These are phyloP conservation scores for Boechera retrofracta DNA, from an alignment of 345 rosid species.

Conservation along the genomic window DNA sequence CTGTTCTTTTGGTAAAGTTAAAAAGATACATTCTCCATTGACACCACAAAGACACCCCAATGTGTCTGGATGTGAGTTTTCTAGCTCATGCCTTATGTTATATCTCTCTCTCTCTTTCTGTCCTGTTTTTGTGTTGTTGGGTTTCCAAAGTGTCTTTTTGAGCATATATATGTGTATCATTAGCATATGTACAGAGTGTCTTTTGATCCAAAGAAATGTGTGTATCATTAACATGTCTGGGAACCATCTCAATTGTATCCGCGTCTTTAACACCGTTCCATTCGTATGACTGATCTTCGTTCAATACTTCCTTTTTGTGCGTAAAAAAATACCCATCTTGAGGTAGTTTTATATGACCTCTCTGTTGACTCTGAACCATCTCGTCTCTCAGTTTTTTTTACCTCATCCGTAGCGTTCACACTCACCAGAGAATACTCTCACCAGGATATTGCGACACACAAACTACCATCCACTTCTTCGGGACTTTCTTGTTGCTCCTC, in stretches of 20 bases:
- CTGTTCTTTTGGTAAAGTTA: too few relatives aligned
- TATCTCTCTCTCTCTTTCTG: too few relatives aligned
- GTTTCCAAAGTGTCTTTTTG: too few relatives aligned
- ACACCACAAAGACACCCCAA: too few relatives aligned
- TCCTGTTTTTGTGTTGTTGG: too few relatives aligned
- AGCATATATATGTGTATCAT: too few relatives aligned
- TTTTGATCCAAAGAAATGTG: too few relatives aligned
- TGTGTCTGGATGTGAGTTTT: too few relatives aligned
- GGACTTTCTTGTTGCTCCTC: not conserved
- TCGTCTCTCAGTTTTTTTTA: constrained; percentile 64
- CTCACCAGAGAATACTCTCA: constrained; percentile 58
- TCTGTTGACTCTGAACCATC: constrained; percentile 60
- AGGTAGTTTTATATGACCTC: constrained; percentile 36
- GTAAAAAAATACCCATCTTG: constrained; percentile 75
- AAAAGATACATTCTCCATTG: too few relatives aligned
- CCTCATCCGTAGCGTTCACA: constrained; percentile 46
- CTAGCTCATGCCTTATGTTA: too few relatives aligned
- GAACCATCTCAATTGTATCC: constrained; percentile 63
- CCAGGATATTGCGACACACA: not conserved
- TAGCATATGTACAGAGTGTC: too few relatives aligned
- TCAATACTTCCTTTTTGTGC: constrained; percentile 73
- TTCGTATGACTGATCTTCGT: constrained; percentile 72
- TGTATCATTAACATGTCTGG: not conserved
- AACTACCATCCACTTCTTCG: not conserved
- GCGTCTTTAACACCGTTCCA: constrained; percentile 72